Percentiles rank a stretch among this genome's conserved stretches.
These are phyloP conservation scores for Blastocystis sp. DNA, from an alignment of 352 stramenopile species.

Conservation along the genomic window DNA sequence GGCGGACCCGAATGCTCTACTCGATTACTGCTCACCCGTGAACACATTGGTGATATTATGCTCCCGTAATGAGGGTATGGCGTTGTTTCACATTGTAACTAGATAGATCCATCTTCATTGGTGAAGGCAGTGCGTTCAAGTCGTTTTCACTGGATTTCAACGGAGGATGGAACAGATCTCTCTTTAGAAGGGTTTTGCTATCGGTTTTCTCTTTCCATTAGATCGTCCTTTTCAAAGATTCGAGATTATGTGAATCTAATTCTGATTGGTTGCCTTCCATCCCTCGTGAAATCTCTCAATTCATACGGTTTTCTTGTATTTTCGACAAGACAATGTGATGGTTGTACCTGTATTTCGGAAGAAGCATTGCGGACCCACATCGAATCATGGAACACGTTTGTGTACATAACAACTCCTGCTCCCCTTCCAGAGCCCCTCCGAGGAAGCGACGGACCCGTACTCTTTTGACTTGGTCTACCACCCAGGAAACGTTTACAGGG, in stretches of 20 bases:
- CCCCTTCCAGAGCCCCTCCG: not conserved
- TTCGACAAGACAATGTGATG: not conserved
- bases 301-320: not conserved
- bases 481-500: conserved; percentile 28
- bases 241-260: not conserved
- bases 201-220: not conserved
- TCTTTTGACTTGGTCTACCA: not conserved
- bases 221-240: not conserved
- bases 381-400: not conserved
- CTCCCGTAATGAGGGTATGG: no score
- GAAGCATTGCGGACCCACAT: not conserved
- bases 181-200: no score
- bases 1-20: no score
- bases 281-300: not conserved
- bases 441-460: conserved; percentile 28
- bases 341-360: not conserved
- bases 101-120: not conserved
- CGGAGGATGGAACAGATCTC: not conserved
- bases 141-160: not conserved
- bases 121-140: not conserved
- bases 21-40: not conserved
- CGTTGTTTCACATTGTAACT: not conserved
- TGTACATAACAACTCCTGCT: not conserved
- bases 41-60: no score
- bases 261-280: not conserved